Evolutionary conservation across 2,329 filamentous ascomycete genomes (phyloP).

Genomic region (Hypoxylon sp.): DNA sequence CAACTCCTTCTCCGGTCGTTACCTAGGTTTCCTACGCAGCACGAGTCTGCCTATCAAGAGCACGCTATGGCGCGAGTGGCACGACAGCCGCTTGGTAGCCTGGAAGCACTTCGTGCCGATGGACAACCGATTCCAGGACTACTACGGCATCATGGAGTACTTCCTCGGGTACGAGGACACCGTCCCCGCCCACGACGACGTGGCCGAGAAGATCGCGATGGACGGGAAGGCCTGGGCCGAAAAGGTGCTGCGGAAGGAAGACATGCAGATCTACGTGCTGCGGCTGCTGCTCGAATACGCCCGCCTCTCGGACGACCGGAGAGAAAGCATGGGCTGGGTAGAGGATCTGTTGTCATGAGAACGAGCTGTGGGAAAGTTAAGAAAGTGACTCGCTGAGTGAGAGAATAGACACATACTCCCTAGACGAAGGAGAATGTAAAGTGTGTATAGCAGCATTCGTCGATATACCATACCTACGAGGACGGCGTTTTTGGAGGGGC

Average conservation of each 20-base stretch:
- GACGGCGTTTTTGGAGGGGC: constrained; percentile 44
- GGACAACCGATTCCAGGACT: constrained; percentile 78
- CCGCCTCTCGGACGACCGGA: constrained; percentile 63
- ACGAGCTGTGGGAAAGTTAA: constrained; percentile 7
- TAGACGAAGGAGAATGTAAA: constrained; percentile 17
- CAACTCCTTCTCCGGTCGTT: constrained; percentile 76
- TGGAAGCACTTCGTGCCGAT: constrained; percentile 88
- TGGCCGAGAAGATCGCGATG: constrained; percentile 72
- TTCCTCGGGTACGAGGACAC: constrained; percentile 71
- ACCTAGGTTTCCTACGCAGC: constrained; percentile 75
- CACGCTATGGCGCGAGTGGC: constrained; percentile 84
- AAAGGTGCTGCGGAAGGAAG: constrained; percentile 74
- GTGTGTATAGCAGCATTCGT: constrained; percentile 37
- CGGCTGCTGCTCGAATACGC: constrained; percentile 74
- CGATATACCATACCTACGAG: constrained; percentile 42
- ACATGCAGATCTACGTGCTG: constrained; percentile 79
- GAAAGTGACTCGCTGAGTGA: constrained; percentile 4
- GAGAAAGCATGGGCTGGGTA: constrained; percentile 67
- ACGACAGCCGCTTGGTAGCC: constrained; percentile 76
- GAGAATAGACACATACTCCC: constrained; percentile 23
- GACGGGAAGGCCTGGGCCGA: constrained; percentile 76
- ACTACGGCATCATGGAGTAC: constrained; percentile 79
- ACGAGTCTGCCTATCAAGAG: constrained; percentile 80
- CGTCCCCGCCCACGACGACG: constrained; percentile 62
- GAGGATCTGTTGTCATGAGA: constrained; percentile 57